Evolutionary conservation across 2,329 filamentous ascomycete genomes (phyloP), one percentile per base, ranked within the genome.

Genomic region (Colletotrichum somersetense): DNA sequence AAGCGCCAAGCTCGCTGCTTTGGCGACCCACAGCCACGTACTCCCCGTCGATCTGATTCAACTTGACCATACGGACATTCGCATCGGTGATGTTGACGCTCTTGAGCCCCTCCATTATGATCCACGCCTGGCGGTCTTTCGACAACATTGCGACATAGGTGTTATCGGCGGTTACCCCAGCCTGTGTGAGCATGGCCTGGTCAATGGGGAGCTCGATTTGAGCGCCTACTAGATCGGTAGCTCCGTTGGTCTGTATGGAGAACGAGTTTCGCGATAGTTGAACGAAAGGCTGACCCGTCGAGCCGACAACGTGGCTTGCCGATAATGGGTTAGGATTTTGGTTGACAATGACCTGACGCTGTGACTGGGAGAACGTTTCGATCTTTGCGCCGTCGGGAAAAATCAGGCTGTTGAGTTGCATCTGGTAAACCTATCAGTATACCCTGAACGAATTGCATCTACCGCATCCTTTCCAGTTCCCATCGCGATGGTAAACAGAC

Each of bases 351-450:
- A 76, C 42, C 42, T 76, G 75, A 11, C 67, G 69, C 59, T 76
- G 75, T 30, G 74, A 68, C 62, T 76, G 75, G 10, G 75, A 76
- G 66, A 76, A 76, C 1, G 75, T 76, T 67, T 76, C 75, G 33
- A 76, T 74, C 55, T 75, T 76, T 35, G 75, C 75, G 62, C 74
- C 73, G 46, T 76, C 75, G 11, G 75, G 75, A 44, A 76, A 74
- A 5, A 68, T 44, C 18, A 76, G 53, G 48, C 65, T 70, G 66
- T 76, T 76, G 33, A 74, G 40, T 73, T 72, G 67, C 75, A 76
- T 76, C 75, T 74, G 46, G 33, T 4, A 42, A n/a, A 40, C 20
- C 16, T 57, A 61, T 72, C 44, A 72, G 55, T n/a, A 1, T 7
- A 14, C 14, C 20, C 23, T 8, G 23, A 35, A 20, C 10, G 5